Conservation (phyloP, 306 rosid species). For the Vigna trinervia region DNA sequence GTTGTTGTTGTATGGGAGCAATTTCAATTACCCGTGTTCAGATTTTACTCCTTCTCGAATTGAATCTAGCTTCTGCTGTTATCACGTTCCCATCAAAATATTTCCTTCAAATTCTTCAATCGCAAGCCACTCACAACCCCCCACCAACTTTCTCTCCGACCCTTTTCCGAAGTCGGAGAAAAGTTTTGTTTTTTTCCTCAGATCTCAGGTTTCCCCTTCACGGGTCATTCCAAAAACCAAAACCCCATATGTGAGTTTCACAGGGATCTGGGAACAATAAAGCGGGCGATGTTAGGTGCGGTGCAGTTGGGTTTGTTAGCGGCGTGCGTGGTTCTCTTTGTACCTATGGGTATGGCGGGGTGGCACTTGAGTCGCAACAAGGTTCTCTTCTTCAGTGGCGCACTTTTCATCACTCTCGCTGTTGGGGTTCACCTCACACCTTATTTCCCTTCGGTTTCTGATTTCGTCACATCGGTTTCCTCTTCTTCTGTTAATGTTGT, state of each 20-base stretch:
- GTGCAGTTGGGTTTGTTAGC: slow-evolving; percentile 79
- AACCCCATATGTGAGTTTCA: slow-evolving; percentile 41
- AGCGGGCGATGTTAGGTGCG: slow-evolving; percentile 70
- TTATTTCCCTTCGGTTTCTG: slow-evolving; percentile 79
- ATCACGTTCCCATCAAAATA: slow-evolving; percentile 48
- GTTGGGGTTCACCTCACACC: slow-evolving; percentile 93
- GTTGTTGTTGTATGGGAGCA: slow-evolving; percentile 19
- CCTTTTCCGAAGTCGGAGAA: slow-evolving; percentile 24
- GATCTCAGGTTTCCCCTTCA: slow-evolving; percentile 41
- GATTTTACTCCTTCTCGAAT: slow-evolving; percentile 9
- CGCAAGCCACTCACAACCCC: slow-evolving; percentile 48
- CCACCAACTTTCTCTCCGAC: slow-evolving; percentile 55
- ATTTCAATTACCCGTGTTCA: slow-evolving; percentile 14
- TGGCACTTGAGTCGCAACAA: slow-evolving; percentile 97
- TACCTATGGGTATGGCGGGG: slow-evolving; percentile 98
- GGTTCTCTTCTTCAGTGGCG: slow-evolving; percentile 90
- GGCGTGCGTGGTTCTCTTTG: slow-evolving; percentile 85
- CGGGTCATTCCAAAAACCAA: slow-evolving; percentile 18
- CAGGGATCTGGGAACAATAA: slow-evolving; percentile 34
- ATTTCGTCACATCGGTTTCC: slow-evolving; percentile 69
- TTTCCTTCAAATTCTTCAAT: slow-evolving; percentile 40
- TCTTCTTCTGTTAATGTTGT: slow-evolving; percentile 57
- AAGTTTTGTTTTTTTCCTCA: slow-evolving; percentile 39
- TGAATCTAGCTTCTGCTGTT: slow-evolving; percentile 38
- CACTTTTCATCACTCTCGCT: slow-evolving; percentile 92